Base-by-base conservation (phyloP, 2,329 filamentous ascomycete genomes). In the Aspergillus pseudoterreus region DNA sequence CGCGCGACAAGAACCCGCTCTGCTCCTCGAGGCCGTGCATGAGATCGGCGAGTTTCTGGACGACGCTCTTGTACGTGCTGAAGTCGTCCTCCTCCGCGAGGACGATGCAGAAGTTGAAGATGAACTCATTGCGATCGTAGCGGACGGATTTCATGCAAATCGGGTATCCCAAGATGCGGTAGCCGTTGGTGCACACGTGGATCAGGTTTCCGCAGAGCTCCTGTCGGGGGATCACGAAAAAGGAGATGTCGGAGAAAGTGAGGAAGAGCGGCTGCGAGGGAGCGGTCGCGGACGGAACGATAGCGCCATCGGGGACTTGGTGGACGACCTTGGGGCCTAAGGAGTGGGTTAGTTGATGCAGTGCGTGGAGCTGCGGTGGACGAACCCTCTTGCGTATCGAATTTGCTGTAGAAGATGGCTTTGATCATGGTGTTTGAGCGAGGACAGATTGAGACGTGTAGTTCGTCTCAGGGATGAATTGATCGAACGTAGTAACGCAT, bases 41-140 rank as follows among this genome's bases (percentile, higher is more conserved):
- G 24, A 94, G 84, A 55, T 86, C 81, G 2, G 92, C 94, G 46
- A 97, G 78, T 63, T 95, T 89, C 58, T 87, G 80, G 49, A 96
- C 90, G 30, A 97, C 88, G 57, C 85, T 86, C 70, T 92, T 90
- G 69, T 90, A 95, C 32, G 86, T 87, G 45, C 82, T 82, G 68
- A 88, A 88, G 65, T 95, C 88, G 12, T 80, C 77, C 32, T 81
- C 76, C 51, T 84, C 81, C 46, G 87, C 82, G 45, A 96, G 78
- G 24, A 96, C 87, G 42, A 97, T 78, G 53, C 90, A 91, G 67
- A 97, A 96, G 71, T 97, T 97, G 82, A 97, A 99, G 67, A 96
- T 96, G 77, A 96, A 97, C 71, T 95, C 90, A 72, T 96, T 96
- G 52, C 94, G 86, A 65, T 87, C 84, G 66, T 97, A 96, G 60